Evolutionary conservation across 306 rosid genomes (phyloP), one percentile per base, ranked within the genome.

Genomic region (Pterocarpus macrocarpus): DNA sequence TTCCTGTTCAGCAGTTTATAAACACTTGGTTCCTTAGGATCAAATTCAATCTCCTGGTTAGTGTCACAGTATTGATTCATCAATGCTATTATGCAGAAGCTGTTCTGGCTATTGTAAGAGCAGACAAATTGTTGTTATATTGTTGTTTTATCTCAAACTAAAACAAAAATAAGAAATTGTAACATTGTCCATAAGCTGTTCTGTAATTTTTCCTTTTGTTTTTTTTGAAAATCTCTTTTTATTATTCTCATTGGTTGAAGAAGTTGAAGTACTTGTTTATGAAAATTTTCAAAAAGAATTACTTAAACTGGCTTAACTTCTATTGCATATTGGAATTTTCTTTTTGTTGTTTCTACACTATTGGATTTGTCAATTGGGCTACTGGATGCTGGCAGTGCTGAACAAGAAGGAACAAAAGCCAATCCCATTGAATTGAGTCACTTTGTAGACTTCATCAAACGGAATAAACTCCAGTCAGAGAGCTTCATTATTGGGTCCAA

Each of bases 341-440:
- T 45, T 73, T 71, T 74, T 63, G 3, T 76, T 41, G 28, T 45
- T 57, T 78, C 76, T 71, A 57, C 72, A 81, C 57, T 6, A 58
- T 52, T 88, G 44, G 33, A 38, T 66, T 71, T n/a, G 79, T 76
- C 73, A 52, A 76, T 79, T 83, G 75, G 43, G 64, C 71, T 65
- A 64, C 69, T 85, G 66, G 73, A 63, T 81, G 22, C 75, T 82
- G 86, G 75, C 92, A 95, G 95, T 61, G 95, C 97, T n/a, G 97
- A 88, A 85, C 94, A 93, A 83, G 97, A 87, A 85, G 97, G 99
- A 64, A 90, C 90, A 11, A 82, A 83, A 81, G 90, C 85, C 52
- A 86, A 86, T 71, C 94, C 95, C 59, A 88, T 90, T 35, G 97
- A 92, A 62, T 73, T 91, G 91, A 72, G 75, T 73, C 92, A 89